These are phyloP conservation scores for Phytophthora ohioensis DNA, from an alignment of 352 stramenopile genomes.

Conservation along the genomic window DNA sequence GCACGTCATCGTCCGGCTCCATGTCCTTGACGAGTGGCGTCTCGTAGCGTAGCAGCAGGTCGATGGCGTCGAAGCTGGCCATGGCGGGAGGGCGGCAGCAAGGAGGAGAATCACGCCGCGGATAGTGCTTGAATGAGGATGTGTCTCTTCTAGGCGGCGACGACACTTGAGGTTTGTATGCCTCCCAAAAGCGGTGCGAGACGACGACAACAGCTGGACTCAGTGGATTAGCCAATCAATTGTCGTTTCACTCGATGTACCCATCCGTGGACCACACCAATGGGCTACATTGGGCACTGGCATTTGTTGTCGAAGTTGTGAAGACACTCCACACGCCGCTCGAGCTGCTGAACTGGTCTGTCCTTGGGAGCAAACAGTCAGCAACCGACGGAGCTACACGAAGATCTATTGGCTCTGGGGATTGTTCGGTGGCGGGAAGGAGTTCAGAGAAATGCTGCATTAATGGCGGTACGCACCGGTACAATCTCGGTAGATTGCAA, in stretches of 20 bases:
- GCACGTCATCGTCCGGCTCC: constrained; percentile 79
- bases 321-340: no score
- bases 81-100: constrained; percentile 12
- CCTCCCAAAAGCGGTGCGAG: constrained; percentile 26
- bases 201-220: constrained; percentile 30
- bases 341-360: no score
- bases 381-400: background rate
- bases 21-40: constrained; percentile 86
- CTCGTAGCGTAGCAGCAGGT: constrained; percentile 81
- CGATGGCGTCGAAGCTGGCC: constrained; percentile 81
- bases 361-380: background rate
- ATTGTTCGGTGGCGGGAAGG: background rate
- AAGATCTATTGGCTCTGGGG: background rate
- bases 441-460: background rate
- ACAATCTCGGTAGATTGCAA: background rate
- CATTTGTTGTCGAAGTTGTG: no score
- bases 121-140: constrained; percentile 27
- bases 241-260: no score
- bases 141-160: constrained; percentile 31
- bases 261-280: no score
- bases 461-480: background rate
- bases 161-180: constrained; percentile 28
- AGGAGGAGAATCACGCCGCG: constrained; percentile 1
- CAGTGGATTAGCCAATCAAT: background rate
- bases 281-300: no score